A percentile compares a stretch with the other conserved stretches of the same genome.
These are phyloP conservation scores for Epichloe sp. DNA, from an alignment of 2,329 filamentous ascomycete species.

Conservation along the genomic window DNA sequence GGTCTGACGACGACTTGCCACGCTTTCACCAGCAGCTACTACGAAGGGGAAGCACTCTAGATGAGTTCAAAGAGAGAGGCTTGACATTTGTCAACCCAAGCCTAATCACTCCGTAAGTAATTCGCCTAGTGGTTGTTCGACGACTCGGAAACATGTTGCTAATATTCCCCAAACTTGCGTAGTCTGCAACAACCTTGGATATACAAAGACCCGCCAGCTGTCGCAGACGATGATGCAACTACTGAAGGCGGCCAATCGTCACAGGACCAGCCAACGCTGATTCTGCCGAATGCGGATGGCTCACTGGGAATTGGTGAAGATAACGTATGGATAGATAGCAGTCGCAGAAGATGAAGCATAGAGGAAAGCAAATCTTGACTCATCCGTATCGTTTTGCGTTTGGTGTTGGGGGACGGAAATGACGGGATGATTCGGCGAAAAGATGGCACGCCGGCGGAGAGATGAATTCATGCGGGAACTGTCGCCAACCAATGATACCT, in stretches of 20 bases:
- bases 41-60: constrained; percentile 50
- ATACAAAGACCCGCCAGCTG: constrained; percentile 39
- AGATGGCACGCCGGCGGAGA: not conserved
- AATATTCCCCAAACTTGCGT: not conserved
- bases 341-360: not conserved
- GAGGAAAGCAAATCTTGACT: not conserved
- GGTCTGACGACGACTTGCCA: constrained; percentile 30
- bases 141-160: not conserved
- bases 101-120: constrained; percentile 49
- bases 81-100: constrained; percentile 66
- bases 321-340: constrained; percentile 24
- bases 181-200: constrained; percentile 63
- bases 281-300: constrained; percentile 22
- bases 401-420: not conserved
- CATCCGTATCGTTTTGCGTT: too few relatives aligned
- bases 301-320: constrained; percentile 26
- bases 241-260: constrained; percentile 13
- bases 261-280: constrained; percentile 10
- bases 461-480: not conserved
- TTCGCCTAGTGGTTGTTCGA: not conserved
- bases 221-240: constrained; percentile 14
- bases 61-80: constrained; percentile 59
- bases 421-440: not conserved
- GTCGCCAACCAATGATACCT: not conserved
- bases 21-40: constrained; percentile 27